These are phyloP conservation scores for Amanita inopinata DNA, from an alignment of 768 basidiomycete genomes.

Conservation along the genomic window DNA sequence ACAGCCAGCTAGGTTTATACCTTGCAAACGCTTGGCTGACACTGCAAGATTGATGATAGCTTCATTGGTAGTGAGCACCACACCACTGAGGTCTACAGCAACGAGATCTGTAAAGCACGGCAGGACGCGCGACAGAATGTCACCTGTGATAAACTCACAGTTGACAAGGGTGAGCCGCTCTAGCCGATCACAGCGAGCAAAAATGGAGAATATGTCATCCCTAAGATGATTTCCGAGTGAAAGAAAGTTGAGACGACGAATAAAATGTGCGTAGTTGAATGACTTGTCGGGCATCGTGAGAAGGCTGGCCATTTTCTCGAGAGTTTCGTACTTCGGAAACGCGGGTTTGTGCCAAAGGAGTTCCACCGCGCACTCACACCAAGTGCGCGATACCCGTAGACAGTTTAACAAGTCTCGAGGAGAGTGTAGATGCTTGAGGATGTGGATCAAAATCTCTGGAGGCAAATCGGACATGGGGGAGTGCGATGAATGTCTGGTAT, in stretches of 20 bases:
- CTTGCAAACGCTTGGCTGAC: constrained; percentile 71
- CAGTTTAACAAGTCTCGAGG: constrained; percentile 64
- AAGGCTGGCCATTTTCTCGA: constrained; percentile 71
- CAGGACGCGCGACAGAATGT: constrained; percentile 54
- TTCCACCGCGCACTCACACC: constrained; percentile 96
- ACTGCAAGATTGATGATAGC: constrained; percentile 64
- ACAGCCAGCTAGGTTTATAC: constrained; percentile 86
- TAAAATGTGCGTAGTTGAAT: constrained; percentile 81
- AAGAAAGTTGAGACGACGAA: constrained; percentile 87
- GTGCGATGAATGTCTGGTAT: constrained; percentile 21
- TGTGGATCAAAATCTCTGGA: constrained; percentile 87
- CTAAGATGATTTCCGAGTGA: constrained; percentile 57
- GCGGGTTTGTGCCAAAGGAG: constrained; percentile 89
- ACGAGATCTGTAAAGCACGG: constrained; percentile 67
- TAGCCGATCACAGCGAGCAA: constrained; percentile 67
- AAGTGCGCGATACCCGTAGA: constrained; percentile 77
- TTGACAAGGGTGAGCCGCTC: constrained; percentile 86
- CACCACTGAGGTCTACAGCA: constrained; percentile 77
- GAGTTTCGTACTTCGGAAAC: constrained; percentile 57
- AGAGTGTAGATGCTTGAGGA: constrained; percentile 75
- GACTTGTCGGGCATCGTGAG: constrained; percentile 57
- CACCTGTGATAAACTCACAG: constrained; percentile 59
- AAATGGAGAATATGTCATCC: constrained; percentile 63
- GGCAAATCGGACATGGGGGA: constrained; percentile 66
- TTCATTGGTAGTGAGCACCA: constrained; percentile 56